Evolutionary conservation across 768 basidiomycete genomes (phyloP), one percentile per base, ranked within the genome.

Genomic region (Lactarius trivialis): DNA sequence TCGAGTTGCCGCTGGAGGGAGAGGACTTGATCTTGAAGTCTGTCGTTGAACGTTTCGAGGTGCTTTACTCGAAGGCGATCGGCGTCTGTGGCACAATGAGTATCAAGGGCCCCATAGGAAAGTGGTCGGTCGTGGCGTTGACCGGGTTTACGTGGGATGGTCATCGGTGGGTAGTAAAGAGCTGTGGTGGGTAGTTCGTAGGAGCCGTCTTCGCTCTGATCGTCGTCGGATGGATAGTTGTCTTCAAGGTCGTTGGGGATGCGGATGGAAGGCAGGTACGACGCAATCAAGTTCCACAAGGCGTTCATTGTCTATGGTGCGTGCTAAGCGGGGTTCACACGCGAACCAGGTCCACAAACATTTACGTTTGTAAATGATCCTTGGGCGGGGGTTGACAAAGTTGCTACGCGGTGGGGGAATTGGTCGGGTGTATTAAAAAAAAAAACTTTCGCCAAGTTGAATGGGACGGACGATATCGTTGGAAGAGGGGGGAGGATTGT

Each of bases 1-100:
- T 66, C 65, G 34, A 66, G 58, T 33, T 66, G 63, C 30, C 65
- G 65, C 39, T 66, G 65, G 55, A 66, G 65, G 21, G 56, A 34
- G 36, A 66, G 30, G 43, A 66, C 63, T 52, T 66, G 65, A 26
- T 64, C 63, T 19, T 64, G 63, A 43, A 66, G 62, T 17, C 62
- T 39, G 26, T n/a, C 51, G 41, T 66, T 66, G 62, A 64, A 57
- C 11, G 39, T 43, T 37, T 66, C 65, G 55, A 66, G 55, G 33
- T 66, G 57, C 41, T 54, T 64, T 24, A 34, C 19, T 33, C 62
- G 58, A 34, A 14, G 4, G 12, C n/a, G 34, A 48, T 59, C 45
- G 32, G 45, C 21, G 15, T 63, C 57, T 26, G 26, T 34, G 54
- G 63, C 34, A 56, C 28, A 33, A 30, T 43, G 51, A 12, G 15